phyloP scores from a whole-genome alignment of 2,329 filamentous ascomycete species.

The Aspergillus floridensis region DNA sequence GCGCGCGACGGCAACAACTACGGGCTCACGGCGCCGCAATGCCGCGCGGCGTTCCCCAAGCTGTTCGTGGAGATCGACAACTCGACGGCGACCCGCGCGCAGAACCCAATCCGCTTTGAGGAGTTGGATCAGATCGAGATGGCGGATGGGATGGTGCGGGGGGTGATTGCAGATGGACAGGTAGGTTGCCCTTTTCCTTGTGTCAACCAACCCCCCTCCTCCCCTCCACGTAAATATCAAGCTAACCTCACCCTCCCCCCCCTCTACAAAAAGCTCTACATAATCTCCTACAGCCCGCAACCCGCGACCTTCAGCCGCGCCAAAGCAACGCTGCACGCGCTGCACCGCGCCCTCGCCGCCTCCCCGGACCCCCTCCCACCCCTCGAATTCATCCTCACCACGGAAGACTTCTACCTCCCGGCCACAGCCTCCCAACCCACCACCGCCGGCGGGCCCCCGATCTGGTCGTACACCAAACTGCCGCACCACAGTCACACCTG shows the following conservation, averaged over 20 bases:
- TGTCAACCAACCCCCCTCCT: background rate
- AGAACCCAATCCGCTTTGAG: conserved; percentile 29
- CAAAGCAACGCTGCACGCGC: conserved; percentile 46
- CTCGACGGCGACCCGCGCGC: conserved; percentile 22
- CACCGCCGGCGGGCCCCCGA: conserved; percentile 13
- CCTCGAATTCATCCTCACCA: conserved; percentile 50
- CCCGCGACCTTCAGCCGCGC: conserved; percentile 36
- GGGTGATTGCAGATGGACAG: conserved; percentile 36
- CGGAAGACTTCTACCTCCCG: conserved; percentile 39
- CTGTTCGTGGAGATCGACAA: conserved; percentile 39
- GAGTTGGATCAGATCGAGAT: conserved; percentile 34
- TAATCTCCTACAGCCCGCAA: conserved; percentile 36
- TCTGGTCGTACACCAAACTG: conserved; percentile 47
- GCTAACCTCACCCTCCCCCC: too few relatives aligned
- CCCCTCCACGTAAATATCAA: too few relatives aligned
- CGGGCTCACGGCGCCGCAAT: conserved; percentile 37
- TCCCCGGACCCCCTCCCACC: conserved; percentile 45
- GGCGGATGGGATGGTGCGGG: conserved; percentile 39
- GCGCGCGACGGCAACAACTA: conserved; percentile 38
- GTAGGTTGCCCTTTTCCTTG: conserved; percentile 19
- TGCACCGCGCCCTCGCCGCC: conserved; percentile 49
- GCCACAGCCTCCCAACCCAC: too few relatives aligned
- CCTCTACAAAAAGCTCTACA: conserved; percentile 30
- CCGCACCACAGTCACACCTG: conserved; percentile 43
- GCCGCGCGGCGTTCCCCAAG: conserved; percentile 42